Evolutionary conservation across 2,329 filamentous ascomycete species (phyloP), one percentile per base, ranked within the genome.

Genomic region (Alternaria tenuissima): DNA sequence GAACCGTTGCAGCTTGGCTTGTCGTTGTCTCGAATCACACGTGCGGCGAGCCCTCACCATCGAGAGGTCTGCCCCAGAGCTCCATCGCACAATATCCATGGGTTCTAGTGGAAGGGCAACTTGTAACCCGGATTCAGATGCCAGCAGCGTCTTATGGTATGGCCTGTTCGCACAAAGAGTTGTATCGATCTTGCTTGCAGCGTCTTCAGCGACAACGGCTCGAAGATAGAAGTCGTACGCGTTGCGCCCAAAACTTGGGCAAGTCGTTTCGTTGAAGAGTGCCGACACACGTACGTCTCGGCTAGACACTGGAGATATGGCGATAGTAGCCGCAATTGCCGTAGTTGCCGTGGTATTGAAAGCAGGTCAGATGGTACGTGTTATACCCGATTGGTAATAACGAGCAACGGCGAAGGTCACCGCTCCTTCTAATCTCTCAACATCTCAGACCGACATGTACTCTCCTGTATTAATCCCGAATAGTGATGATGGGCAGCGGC

Each of bases 161-260:
- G 32, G 39, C 12, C 22, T 44, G 7, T 32, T 18, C 24, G 22
- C 34, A 18, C 20, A 47, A 26, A 24, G 41, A 24, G 48, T 16
- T 43, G 49, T 54, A 41, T 49, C 34, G 24, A 36, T 53, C 42
- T 18, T 58, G 11, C 24, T 54, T 16, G 41, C 49, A n/a, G 34
- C 49, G 12, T 34, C 24, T 7, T 24, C 34, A 18, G 32, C 30
- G 26, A 16, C 32, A 39, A 41, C 18, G 30, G n/a, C 24, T 28
- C 41, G 24, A 32, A 53, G 18, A 38, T n/a, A 28, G 14, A 41
- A 26, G 34, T 41, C 12, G 34, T 38, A 20, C 46, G 28, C 34
- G 20, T 48, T n/a, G 34, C 52, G 41, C 34, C 42, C 20, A 26
- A 30, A 42, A 20, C 26, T 16, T 8, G 16, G 53, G 11, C 14